These are phyloP conservation scores for Metschnikowia kofuensis DNA, from an alignment of 805 yeast species.

Conservation along the genomic window DNA sequence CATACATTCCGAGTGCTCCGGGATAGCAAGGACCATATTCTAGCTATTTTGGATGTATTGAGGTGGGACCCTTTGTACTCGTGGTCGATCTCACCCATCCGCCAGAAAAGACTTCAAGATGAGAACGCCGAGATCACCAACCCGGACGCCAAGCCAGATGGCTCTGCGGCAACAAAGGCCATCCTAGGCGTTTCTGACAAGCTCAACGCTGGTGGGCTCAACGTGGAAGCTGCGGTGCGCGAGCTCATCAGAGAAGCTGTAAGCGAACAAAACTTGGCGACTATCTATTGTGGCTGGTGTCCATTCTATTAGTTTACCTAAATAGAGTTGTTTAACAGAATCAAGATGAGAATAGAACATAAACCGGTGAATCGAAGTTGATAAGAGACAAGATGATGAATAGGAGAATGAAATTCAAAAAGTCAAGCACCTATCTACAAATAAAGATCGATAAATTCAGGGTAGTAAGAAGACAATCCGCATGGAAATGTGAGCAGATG, in stretches of 20 bases:
- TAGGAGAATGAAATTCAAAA: no score
- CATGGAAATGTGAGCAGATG: no score
- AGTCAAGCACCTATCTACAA: no score
- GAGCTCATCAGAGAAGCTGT: slow-evolving; percentile 78
- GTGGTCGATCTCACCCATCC: slow-evolving; percentile 83
- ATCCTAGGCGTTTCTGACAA: slow-evolving; percentile 70
- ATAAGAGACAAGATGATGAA: no score
- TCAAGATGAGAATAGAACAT: background rate
- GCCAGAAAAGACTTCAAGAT: slow-evolving; percentile 53
- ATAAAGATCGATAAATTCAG: no score
- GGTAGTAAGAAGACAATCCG: no score
- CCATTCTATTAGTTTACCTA: slow-evolving; percentile 51
- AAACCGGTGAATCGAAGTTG: no score
- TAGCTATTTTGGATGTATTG: slow-evolving; percentile 80
- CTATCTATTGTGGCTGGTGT: slow-evolving; percentile 82
- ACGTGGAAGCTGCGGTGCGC: slow-evolving; percentile 80
- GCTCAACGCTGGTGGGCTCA: slow-evolving; percentile 61
- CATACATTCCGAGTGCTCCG: slow-evolving; percentile 67
- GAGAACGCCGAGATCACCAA: slow-evolving; percentile 19
- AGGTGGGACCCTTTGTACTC: slow-evolving; percentile 90
- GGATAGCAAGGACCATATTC: slow-evolving; percentile 61
- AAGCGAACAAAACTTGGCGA: slow-evolving; percentile 61
- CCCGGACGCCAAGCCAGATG: slow-evolving; percentile 36
- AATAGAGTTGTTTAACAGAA: no score
- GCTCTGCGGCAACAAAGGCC: slow-evolving; percentile 78